A percentile compares a stretch with the other conserved stretches of the same genome.
Evolutionary conservation across 2,329 filamentous ascomycete genomes (phyloP).

Genomic region (Claviceps sp.): DNA sequence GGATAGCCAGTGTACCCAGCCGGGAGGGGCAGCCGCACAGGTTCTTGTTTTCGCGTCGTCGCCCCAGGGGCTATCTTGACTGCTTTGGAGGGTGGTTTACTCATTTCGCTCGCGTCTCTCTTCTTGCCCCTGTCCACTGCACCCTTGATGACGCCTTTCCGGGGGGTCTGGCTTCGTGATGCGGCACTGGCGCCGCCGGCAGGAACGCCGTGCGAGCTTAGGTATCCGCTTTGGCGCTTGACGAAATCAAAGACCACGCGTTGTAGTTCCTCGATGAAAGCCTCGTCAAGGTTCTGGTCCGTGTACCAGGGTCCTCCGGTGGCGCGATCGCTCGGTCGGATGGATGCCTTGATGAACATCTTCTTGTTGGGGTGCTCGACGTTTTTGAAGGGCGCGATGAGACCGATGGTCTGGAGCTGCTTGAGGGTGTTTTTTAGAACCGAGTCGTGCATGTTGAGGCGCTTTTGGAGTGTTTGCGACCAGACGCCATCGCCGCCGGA

Average conservation of each 20-base stretch:
- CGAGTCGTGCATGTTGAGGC: constrained; percentile 71
- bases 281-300: constrained; percentile 77
- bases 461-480: constrained; percentile 71
- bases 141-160: constrained; percentile 42
- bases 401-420: constrained; percentile 64
- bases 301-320: constrained; percentile 93
- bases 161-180: constrained; percentile 33
- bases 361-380: constrained; percentile 85
- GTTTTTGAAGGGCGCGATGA: constrained; percentile 82
- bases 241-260: constrained; percentile 62
- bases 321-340: constrained; percentile 77
- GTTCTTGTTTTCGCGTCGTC: constrained; percentile 16
- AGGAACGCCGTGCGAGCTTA: constrained; percentile 24
- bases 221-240: constrained; percentile 57
- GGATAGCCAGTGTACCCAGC: constrained; percentile 68
- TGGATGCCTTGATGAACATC: constrained; percentile 84
- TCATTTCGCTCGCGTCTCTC: constrained; percentile 30
- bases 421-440: constrained; percentile 73
- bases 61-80: constrained; percentile 10
- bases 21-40: constrained; percentile 36
- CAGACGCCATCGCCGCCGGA: constrained; percentile 78
- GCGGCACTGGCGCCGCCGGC: constrained; percentile 2
- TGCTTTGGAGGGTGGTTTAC: constrained; percentile 17
- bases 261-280: constrained; percentile 69
- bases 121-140: constrained; percentile 33